These are phyloP conservation scores for Arabis hirsuta DNA, from an alignment of 345 rosid species.

Conservation along the genomic window DNA sequence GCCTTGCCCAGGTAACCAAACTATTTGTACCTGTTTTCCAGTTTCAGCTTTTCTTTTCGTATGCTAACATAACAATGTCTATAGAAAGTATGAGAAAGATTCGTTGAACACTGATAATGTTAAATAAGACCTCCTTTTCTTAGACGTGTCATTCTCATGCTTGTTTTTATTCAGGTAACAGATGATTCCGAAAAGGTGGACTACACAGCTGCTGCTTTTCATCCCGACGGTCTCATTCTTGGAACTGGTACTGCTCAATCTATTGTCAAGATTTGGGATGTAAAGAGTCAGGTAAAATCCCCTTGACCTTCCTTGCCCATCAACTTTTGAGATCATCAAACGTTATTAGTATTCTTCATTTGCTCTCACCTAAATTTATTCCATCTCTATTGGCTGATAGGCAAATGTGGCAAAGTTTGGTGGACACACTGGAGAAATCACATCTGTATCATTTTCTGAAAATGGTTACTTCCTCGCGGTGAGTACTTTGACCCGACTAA, in stretches of 20 bases:
- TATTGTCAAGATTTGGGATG: constrained; percentile 96
- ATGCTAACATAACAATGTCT: constrained; percentile 2
- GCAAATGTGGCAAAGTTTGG: constrained; percentile 86
- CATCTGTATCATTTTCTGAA: constrained; percentile 95
- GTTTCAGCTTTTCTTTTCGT: neutral
- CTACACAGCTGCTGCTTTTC: constrained; percentile 97
- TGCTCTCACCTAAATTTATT: constrained; percentile 15
- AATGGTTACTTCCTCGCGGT: constrained; percentile 98
- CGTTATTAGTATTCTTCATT: constrained; percentile 15
- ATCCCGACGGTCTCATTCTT: constrained; percentile 99
- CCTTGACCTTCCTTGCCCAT: constrained; percentile 1
- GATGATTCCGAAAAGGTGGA: constrained; percentile 64
- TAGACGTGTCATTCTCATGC: constrained; percentile 2
- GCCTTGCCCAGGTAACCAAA: constrained; percentile 77
- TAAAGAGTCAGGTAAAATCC: constrained; percentile 76
- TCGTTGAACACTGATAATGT: neutral
- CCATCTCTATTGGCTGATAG: constrained; percentile 46
- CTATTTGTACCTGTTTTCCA: constrained; percentile 7
- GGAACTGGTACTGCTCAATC: constrained; percentile 92
- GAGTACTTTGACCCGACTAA: constrained; percentile 29
- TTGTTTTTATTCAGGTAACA: constrained; percentile 61
- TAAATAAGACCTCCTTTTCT: constrained; percentile 2
- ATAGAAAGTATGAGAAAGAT: neutral
- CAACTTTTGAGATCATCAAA: constrained; percentile 10
- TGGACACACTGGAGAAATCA: constrained; percentile 74